Evolutionary conservation across 345 rosid genomes (phyloP).

Genomic region (Linum trigynum): DNA sequence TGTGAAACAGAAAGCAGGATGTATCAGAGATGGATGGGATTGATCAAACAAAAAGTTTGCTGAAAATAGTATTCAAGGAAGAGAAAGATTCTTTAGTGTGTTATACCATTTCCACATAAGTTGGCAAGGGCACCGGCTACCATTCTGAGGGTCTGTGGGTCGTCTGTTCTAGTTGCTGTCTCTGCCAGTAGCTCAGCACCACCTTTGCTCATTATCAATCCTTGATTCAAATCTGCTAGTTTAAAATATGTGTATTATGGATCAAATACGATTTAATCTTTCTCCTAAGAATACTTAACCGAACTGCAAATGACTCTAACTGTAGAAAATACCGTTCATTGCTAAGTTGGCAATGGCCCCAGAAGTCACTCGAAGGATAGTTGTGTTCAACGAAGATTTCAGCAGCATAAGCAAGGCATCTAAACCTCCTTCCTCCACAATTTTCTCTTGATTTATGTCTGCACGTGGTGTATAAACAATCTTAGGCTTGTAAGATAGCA

Average conservation of each 20-base stretch:
- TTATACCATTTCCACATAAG: conserved; percentile 81
- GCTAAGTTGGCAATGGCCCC: conserved; percentile 97
- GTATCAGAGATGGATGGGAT: no score
- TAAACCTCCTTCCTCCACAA: conserved; percentile 91
- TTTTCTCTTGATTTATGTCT: conserved; percentile 75
- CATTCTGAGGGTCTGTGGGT: conserved; percentile 86
- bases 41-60: no score
- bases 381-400: conserved; percentile 54
- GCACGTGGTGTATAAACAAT: conserved; percentile 8
- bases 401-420: conserved; percentile 69
- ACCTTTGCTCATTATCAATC: conserved; percentile 75
- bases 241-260: no score
- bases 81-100: background rate
- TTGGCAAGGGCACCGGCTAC: conserved; percentile 94
- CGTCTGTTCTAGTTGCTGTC: conserved; percentile 66
- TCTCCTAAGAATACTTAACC: no score
- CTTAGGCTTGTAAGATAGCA: no score
- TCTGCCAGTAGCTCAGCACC: conserved; percentile 70
- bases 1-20: conserved; percentile 19
- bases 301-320: no score
- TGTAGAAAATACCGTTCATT: conserved; percentile 55
- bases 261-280: no score
- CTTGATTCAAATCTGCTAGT: conserved; percentile 64
- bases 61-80: no score
- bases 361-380: conserved; percentile 88